Percentiles rank a stretch among this genome's conserved stretches.
Conservation (phyloP, 2,329 filamentous ascomycete species). For the Fusarium sp. region DNA sequence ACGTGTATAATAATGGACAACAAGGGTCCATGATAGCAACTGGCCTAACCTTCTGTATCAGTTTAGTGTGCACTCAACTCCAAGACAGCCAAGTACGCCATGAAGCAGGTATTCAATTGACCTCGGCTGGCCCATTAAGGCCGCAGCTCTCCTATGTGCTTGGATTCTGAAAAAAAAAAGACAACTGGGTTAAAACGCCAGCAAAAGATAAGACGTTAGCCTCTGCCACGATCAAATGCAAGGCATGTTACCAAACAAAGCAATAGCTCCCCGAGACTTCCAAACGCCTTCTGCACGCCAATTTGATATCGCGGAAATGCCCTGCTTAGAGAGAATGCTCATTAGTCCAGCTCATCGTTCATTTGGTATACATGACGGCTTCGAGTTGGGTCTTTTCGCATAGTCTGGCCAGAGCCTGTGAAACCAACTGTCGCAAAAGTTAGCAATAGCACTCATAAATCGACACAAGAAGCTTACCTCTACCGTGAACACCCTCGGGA, state of each 20-base stretch:
- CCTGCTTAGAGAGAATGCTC: constrained; percentile 43
- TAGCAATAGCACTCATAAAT: constrained; percentile 21
- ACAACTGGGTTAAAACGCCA: constrained; percentile 41
- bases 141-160: constrained; percentile 38
- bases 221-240: constrained; percentile 50
- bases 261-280: constrained; percentile 41
- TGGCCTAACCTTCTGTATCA: constrained; percentile 16
- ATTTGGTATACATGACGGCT: constrained; percentile 87
- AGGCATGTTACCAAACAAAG: constrained; percentile 52
- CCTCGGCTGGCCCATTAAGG: constrained; percentile 19
- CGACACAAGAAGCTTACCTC: constrained; percentile 69
- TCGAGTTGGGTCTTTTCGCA: constrained; percentile 90
- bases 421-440: constrained; percentile 80
- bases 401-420: constrained; percentile 92
- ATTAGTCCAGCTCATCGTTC: constrained; percentile 78
- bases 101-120: constrained; percentile 38
- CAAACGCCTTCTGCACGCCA: constrained; percentile 41
- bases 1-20: constrained; percentile 12
- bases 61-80: constrained; percentile 32
- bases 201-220: constrained; percentile 54
- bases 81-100: constrained; percentile 12
- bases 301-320: constrained; percentile 31
- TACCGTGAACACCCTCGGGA: constrained; percentile 84
- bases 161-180: constrained; percentile 23
- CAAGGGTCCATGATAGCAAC: neutral